A percentile compares a stretch with the other conserved stretches of the same genome.
Conservation (phyloP, 2,329 filamentous ascomycete species). For the Hypoxylon sp. region DNA sequence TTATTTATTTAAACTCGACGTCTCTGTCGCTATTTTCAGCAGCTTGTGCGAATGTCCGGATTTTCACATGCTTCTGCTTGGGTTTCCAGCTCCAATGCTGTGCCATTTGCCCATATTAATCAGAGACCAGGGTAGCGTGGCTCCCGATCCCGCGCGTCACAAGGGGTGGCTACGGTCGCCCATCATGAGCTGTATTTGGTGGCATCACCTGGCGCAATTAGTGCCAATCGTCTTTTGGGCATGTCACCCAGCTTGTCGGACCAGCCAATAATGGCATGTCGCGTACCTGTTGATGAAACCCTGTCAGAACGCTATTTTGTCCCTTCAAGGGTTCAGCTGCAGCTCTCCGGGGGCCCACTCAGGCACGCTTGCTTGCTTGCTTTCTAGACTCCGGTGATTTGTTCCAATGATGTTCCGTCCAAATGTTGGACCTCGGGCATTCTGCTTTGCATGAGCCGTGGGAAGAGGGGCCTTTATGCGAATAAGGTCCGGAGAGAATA, state of each 20-base stretch:
- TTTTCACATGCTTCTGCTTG: conserved; percentile 38
- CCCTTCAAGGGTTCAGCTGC: conserved; percentile 23
- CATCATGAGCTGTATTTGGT: conserved; percentile 37
- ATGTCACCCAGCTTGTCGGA: conserved; percentile 31
- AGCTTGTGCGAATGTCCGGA: conserved; percentile 15
- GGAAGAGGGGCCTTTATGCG: conserved; percentile 6
- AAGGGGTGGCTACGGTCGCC: conserved; percentile 27
- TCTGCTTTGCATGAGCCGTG: conserved; percentile 22
- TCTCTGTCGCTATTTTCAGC: conserved; percentile 22
- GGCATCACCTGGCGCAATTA: conserved; percentile 40
- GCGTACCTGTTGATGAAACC: conserved; percentile 36
- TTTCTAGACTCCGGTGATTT: conserved; percentile 29
- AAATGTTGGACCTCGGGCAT: conserved; percentile 30
- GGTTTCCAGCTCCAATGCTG: conserved; percentile 7
- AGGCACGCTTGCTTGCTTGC: conserved; percentile 37
- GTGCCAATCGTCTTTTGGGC: conserved; percentile 31
- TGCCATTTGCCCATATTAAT: conserved; percentile 5
- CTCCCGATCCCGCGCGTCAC: conserved; percentile 25
- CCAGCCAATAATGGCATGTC: conserved; percentile 36
- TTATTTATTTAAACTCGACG: conserved; percentile 2
- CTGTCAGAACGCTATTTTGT: conserved; percentile 39
- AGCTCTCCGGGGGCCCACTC: conserved; percentile 31
- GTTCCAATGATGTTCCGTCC: conserved; percentile 28
- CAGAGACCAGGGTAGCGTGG: conserved; percentile 26
- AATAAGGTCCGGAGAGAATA: not conserved